Evolutionary conservation across 768 basidiomycete species (phyloP).

Genomic region (Psilocybe cubensis): DNA sequence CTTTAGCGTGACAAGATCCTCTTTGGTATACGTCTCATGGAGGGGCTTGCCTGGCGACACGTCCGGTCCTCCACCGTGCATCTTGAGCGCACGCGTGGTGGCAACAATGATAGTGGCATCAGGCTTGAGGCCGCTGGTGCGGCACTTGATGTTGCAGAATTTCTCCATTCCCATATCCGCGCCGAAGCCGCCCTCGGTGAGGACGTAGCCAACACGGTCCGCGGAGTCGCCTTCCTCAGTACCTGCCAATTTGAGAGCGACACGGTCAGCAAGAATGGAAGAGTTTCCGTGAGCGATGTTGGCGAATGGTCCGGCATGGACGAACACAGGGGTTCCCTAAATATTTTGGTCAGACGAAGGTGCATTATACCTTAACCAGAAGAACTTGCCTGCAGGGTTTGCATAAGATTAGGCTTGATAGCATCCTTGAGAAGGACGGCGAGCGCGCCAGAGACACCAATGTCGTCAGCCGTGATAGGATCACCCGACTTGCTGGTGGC

Average conservation of each 20-base stretch:
- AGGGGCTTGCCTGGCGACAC: slow-evolving; percentile 95
- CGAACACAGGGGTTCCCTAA: slow-evolving; percentile 96
- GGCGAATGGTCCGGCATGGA: slow-evolving; percentile 98
- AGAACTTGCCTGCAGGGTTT: slow-evolving; percentile 76
- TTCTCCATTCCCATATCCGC: slow-evolving; percentile 99
- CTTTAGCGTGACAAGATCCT: slow-evolving; percentile 86
- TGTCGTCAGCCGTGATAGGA: slow-evolving; percentile 93
- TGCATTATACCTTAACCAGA: not conserved
- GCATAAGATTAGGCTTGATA: slow-evolving; percentile 99
- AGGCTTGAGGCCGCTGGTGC: slow-evolving; percentile 88
- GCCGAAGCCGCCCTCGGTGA: slow-evolving; percentile 98
- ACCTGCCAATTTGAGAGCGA: slow-evolving; percentile 96
- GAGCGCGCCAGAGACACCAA: slow-evolving; percentile 93
- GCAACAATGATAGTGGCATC: slow-evolving; percentile 97
- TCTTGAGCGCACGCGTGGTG: slow-evolving; percentile 96
- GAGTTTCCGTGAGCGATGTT: slow-evolving; percentile 99
- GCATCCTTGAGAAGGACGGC: slow-evolving; percentile 98
- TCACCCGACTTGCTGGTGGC: slow-evolving; percentile 91
- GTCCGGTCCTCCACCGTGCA: slow-evolving; percentile 98
- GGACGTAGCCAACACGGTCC: slow-evolving; percentile 88
- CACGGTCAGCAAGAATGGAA: slow-evolving; percentile 95
- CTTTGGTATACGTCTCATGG: slow-evolving; percentile 91
- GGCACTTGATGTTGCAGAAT: slow-evolving; percentile 99
- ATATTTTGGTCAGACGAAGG: slow-evolving; percentile 3
- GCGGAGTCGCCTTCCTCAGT: slow-evolving; percentile 88